Evolutionary conservation across 192 early-diverging fungal genomes (phyloP).

Genomic region (Podila verticillata): DNA sequence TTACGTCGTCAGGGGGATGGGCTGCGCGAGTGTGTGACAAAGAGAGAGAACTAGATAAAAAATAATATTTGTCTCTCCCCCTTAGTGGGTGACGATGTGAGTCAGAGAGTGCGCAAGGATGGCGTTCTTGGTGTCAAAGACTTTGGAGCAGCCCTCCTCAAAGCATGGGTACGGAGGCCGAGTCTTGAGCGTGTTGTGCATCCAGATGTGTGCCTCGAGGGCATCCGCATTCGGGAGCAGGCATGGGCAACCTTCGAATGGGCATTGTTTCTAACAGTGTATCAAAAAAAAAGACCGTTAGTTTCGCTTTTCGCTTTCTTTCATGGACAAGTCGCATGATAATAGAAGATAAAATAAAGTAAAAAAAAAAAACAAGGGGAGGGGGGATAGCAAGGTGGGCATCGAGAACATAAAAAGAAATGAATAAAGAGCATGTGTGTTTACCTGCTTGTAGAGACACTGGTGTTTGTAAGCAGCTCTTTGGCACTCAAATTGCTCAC

Average conservation of each 20-base stretch:
- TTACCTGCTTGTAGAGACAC: constrained; percentile 41
- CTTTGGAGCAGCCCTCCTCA: constrained; percentile 40
- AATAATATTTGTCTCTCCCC: no score
- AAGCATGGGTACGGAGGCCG: constrained; percentile 50
- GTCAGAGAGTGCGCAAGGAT: constrained; percentile 40
- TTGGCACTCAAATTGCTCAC: constrained; percentile 34
- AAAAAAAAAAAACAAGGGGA: constrained; percentile 2
- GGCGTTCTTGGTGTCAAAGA: constrained; percentile 42
- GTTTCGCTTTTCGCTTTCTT: constrained; percentile 1
- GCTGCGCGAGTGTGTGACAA: not conserved
- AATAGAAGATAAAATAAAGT: constrained; percentile 3
- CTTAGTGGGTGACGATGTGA: constrained; percentile 17
- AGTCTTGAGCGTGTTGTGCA: constrained; percentile 49
- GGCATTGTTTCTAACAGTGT: constrained; percentile 37
- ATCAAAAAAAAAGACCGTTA: not conserved
- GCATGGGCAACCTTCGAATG: constrained; percentile 30
- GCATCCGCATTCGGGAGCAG: constrained; percentile 32
- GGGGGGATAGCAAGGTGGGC: no score
- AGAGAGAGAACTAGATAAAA: no score
- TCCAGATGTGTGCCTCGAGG: constrained; percentile 42
- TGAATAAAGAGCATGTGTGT: no score
- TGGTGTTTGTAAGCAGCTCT: constrained; percentile 42
- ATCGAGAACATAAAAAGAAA: not conserved
- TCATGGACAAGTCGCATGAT: not conserved
- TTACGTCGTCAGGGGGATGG: not conserved